Evolutionary conservation across 164 flowering plant genomes (phyloP).

Genomic region (Echeveria elegans): DNA sequence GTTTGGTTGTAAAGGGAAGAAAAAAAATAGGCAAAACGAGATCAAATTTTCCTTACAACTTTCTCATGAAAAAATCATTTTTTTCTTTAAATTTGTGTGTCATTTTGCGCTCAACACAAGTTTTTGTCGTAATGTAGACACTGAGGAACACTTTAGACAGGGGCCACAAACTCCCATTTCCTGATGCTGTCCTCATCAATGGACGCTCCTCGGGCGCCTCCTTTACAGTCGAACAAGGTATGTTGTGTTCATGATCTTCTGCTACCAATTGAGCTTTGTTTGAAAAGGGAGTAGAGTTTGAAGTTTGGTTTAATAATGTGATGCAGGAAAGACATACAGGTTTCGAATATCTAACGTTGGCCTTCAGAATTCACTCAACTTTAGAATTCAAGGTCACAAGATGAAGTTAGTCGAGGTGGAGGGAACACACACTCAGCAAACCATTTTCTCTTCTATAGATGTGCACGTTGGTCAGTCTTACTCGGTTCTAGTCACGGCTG

Average conservation of each 20-base stretch:
- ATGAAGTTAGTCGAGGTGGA: slow-evolving; percentile 77
- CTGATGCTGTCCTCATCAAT: slow-evolving; percentile 74
- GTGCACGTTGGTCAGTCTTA: slow-evolving; percentile 82
- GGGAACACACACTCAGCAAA: slow-evolving; percentile 76
- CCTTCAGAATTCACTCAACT: slow-evolving; percentile 61
- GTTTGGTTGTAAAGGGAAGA: too few species aligned
- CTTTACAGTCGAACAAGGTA: slow-evolving; percentile 65
- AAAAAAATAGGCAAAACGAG: too few species aligned
- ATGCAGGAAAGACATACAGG: slow-evolving; percentile 80
- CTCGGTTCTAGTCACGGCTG: slow-evolving; percentile 73
- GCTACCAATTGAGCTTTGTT: background rate
- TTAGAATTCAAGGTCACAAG: slow-evolving; percentile 64
- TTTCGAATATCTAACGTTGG: slow-evolving; percentile 81
- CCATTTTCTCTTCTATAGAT: slow-evolving; percentile 64
- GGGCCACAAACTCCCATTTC: slow-evolving; percentile 54
- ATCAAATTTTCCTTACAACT: too few species aligned
- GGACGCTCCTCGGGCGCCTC: slow-evolving; percentile 60
- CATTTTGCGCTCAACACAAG: background rate
- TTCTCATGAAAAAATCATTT: too few species aligned
- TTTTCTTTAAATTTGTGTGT: too few species aligned
- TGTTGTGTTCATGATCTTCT: background rate
- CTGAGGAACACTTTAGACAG: slow-evolving; percentile 45
- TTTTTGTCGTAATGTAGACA: background rate
- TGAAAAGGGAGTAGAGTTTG: too few species aligned
- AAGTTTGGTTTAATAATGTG: background rate